These are phyloP conservation scores for Coleophoma crateriformis DNA, from an alignment of 2,329 filamentous ascomycete species.

Conservation along the genomic window DNA sequence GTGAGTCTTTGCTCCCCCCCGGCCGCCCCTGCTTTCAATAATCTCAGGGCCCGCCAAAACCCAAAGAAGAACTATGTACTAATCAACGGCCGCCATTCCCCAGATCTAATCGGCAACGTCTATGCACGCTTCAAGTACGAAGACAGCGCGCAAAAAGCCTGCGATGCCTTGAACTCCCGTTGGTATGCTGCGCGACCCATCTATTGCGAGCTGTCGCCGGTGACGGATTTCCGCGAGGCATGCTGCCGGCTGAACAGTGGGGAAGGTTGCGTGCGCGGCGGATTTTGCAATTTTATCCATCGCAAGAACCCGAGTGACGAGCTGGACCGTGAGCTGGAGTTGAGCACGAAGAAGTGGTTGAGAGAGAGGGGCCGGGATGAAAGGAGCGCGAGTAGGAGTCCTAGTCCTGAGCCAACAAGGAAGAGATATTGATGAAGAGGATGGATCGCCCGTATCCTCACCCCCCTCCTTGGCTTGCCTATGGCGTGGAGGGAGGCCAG, in stretches of 20 bases:
- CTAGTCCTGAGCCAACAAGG: conserved; percentile 77
- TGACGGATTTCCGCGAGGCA: conserved; percentile 96
- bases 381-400: conserved; percentile 74
- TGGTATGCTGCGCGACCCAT: conserved; percentile 98
- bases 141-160: conserved; percentile 87
- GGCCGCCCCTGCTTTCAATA: conserved; percentile 1
- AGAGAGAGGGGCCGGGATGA: conserved; percentile 78
- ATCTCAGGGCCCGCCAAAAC: neutral
- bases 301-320: conserved; percentile 90
- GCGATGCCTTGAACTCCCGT: conserved; percentile 86
- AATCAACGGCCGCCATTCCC: conserved; percentile 13
- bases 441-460: neutral
- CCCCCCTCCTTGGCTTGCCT: neutral
- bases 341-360: conserved; percentile 96
- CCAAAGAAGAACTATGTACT: no score
- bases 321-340: conserved; percentile 78
- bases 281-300: conserved; percentile 99
- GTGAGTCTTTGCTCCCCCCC: conserved; percentile 39
- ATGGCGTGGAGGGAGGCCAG: no score
- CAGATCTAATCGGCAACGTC: conserved; percentile 95
- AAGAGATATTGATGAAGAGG: conserved; percentile 52
- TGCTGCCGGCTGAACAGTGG: conserved; percentile 93
- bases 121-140: conserved; percentile 99
- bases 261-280: conserved; percentile 90
- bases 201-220: conserved; percentile 95